Conservation (phyloP, 116 monocot genomes). For the Trichopus zeylanicus region DNA sequence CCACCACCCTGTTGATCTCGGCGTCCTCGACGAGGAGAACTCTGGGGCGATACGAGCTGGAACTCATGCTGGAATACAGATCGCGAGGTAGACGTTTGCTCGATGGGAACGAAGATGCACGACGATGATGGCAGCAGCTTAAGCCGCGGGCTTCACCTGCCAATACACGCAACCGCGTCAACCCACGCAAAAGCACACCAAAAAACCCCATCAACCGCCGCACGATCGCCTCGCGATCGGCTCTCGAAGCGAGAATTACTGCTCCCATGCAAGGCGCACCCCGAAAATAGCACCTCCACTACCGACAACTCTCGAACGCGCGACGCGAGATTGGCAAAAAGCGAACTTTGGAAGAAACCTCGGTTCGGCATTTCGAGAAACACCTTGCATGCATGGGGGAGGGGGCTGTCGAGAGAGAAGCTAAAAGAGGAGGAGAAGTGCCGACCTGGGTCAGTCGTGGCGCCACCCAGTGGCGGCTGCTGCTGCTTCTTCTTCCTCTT, state of each 20-base stretch:
- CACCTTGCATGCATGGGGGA: no score
- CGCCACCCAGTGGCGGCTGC: not conserved
- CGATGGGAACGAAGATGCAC: not conserved
- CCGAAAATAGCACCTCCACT: no score
- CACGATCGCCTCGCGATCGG: not conserved
- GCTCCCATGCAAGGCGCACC: no score
- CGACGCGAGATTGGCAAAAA: no score
- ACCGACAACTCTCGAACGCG: no score
- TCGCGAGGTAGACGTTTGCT: not conserved
- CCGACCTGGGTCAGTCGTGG: not conserved
- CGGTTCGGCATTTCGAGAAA: no score
- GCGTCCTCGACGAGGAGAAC: conserved; percentile 17
- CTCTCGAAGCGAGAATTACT: not conserved
- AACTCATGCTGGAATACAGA: not conserved
- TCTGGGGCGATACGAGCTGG: not conserved
- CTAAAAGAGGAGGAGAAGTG: not conserved
- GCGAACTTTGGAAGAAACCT: no score
- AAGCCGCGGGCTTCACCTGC: not conserved
- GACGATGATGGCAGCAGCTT: not conserved
- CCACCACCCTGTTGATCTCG: conserved; percentile 25
- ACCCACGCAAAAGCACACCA: not conserved
- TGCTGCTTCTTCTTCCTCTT: no score
- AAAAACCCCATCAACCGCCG: not conserved
- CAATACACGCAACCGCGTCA: not conserved
- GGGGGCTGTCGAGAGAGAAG: no score